Percentiles rank a stretch among this genome's conserved stretches.
These are phyloP conservation scores for Lotmaria passim DNA, from an alignment of 208 protist genomes.

Conservation along the genomic window DNA sequence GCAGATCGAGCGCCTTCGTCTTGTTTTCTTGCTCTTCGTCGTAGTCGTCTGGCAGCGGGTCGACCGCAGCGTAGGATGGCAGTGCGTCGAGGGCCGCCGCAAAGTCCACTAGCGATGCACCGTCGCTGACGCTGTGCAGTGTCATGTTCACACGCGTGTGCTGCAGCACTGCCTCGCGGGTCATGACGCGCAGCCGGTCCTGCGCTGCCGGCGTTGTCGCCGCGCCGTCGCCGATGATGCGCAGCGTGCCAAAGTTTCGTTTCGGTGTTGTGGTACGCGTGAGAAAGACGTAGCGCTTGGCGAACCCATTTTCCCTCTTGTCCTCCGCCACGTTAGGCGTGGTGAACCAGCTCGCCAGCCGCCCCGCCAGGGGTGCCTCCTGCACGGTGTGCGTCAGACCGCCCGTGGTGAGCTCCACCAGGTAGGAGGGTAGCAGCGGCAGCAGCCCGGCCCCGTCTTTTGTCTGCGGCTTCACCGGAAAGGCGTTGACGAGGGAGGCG, in stretches of 20 bases:
- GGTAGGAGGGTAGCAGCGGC: constrained; percentile 23
- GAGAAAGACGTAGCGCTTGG: constrained; percentile 35
- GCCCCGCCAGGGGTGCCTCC: constrained; percentile 31
- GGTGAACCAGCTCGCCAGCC: constrained; percentile 22
- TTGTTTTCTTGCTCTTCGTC: constrained; percentile 3
- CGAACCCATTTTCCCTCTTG: constrained; percentile 9
- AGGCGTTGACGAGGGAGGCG: constrained; percentile 19
- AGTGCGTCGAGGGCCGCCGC: constrained; percentile 24
- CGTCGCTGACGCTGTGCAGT: constrained; percentile 12
- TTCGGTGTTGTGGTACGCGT: constrained; percentile 23
- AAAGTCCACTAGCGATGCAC: constrained; percentile 16
- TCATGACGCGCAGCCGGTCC: no score
- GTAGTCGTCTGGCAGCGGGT: constrained; percentile 1
- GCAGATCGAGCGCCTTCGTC: constrained; percentile 18
- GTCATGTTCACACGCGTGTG: constrained; percentile 26
- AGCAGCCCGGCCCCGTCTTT: constrained; percentile 20
- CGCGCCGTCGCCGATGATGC: constrained; percentile 17
- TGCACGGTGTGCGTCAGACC: constrained; percentile 60
- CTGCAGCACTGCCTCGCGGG: no score
- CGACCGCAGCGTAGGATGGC: constrained; percentile 32
- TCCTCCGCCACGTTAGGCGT: constrained; percentile 15
- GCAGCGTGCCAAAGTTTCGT: constrained; percentile 50
- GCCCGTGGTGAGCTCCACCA: constrained; percentile 73
- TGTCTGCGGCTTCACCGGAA: constrained; percentile 18
- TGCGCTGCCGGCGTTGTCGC: background rate